Percentiles rank a stretch among this genome's conserved stretches.
Conservation (phyloP, 2,329 filamentous ascomycete genomes). For the Pseudopithomyces maydicus region DNA sequence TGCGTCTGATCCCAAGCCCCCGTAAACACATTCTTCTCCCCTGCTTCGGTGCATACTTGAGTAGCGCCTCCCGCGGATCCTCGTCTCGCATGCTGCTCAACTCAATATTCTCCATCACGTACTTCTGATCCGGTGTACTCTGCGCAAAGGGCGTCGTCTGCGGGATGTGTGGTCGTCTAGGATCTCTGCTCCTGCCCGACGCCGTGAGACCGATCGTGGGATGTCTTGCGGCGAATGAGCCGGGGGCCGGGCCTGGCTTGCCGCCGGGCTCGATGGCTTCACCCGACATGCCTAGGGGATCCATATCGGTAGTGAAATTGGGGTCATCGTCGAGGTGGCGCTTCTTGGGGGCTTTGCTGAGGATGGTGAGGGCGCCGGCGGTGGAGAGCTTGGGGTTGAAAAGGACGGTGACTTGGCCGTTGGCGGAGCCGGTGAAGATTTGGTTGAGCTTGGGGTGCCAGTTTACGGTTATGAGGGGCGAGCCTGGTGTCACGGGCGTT, state of each 20-base stretch:
- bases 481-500: conserved; percentile 85
- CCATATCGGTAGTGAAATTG: conserved; percentile 72
- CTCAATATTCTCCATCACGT: conserved; percentile 86
- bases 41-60: conserved; percentile 94
- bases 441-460: conserved; percentile 98
- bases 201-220: conserved; percentile 76
- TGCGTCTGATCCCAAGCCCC: conserved; percentile 92
- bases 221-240: conserved; percentile 63
- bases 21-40: conserved; percentile 91
- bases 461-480: conserved; percentile 78
- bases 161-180: conserved; percentile 82
- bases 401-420: conserved; percentile 85
- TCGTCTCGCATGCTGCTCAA: conserved; percentile 94
- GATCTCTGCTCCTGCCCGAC: conserved; percentile 78
- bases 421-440: conserved; percentile 91
- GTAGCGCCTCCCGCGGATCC: conserved; percentile 87
- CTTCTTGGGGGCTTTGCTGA: conserved; percentile 92
- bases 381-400: conserved; percentile 85
- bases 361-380: conserved; percentile 83
- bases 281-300: conserved; percentile 79
- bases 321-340: conserved; percentile 95
- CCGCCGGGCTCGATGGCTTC: conserved; percentile 73
- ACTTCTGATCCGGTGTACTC: conserved; percentile 84
- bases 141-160: conserved; percentile 88
- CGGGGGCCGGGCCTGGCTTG: conserved; percentile 50